Conservation (phyloP, 805 yeast species). For the Hanseniaspora thailandica region DNA sequence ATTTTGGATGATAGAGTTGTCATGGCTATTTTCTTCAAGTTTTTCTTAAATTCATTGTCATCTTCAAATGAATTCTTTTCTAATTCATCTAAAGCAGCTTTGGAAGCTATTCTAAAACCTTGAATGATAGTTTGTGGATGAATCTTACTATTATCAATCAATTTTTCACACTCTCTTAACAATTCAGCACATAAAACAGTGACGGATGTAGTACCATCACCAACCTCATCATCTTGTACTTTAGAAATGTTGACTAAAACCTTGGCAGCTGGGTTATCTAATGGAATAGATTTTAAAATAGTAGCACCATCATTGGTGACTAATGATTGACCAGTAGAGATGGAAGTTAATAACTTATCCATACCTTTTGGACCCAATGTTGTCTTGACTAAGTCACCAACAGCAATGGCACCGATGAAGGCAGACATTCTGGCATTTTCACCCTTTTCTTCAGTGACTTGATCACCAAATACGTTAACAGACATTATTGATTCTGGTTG, state of each 20-base stretch:
- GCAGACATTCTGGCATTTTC: constrained; percentile 97
- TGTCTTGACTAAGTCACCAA: constrained; percentile 89
- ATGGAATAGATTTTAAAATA: constrained; percentile 80
- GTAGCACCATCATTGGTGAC: constrained; percentile 99
- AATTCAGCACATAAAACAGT: constrained; percentile 84
- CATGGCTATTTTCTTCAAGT: constrained; percentile 74
- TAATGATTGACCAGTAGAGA: constrained; percentile 62
- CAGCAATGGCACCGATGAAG: constrained; percentile 97
- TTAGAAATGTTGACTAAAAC: constrained; percentile 88
- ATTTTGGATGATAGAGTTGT: constrained; percentile 91
- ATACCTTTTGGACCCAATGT: constrained; percentile 97
- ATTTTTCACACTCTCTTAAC: constrained; percentile 84
- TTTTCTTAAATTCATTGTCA: constrained; percentile 45
- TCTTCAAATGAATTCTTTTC: constrained; percentile 60
- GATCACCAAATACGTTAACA: constrained; percentile 91
- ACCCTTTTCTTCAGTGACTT: constrained; percentile 93
- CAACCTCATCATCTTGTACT: constrained; percentile 96
- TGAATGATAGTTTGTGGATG: constrained; percentile 97
- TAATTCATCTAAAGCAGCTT: constrained; percentile 74
- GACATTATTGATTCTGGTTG: constrained; percentile 22
- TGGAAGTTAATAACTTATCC: constrained; percentile 88
- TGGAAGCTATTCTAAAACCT: constrained; percentile 82
- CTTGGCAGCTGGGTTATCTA: constrained; percentile 95
- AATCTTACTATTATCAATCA: constrained; percentile 72
- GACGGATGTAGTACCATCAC: constrained; percentile 97